Evolutionary conservation across 768 basidiomycete genomes (phyloP), one percentile per base, ranked within the genome.

Genomic region (Suillus spraguei): DNA sequence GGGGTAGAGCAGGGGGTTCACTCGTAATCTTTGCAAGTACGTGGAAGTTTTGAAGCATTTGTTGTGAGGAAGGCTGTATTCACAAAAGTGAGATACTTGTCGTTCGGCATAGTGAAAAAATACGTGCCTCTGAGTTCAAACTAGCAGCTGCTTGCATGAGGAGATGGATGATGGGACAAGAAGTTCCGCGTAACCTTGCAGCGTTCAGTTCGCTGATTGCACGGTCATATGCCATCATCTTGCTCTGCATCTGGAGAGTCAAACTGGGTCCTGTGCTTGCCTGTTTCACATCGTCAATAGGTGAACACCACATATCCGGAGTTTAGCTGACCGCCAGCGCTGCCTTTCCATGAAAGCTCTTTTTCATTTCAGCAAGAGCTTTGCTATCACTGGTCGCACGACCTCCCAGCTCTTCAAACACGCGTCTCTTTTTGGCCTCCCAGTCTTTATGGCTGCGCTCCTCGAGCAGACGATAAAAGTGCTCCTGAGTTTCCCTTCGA

Each of bases 191-290:
- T 20, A 89, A 77, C 49, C 95, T 81, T 1, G 91, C 85, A 44
- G 81, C 76, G 78, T 97, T 95, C 59, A 98, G 79, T 28, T 92
- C 87, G 8, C 84, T 80, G 49, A 98, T 80, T 38, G 92, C 88
- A 55, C 87, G 86, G 79, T 96, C 92, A 74, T 98, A 99, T 14
- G 87, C 89, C 91, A 98, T 94, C 95, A 98, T 95, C 77, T 92
- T 93, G 76, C 84, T 87, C 75, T 96, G 95, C 89, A 91, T 91
- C 71, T 93, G 91, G 46, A 92, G 74, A 16, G 83, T 86, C 24
- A 89, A 76, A 64, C 82, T 86, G 1, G 89, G 87, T 1, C 82
- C 78, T 1, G 80, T 76, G 61, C 79, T 78, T 50, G 82, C 72
- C 78, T 83, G 64, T 13, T 60, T 33, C 47, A 64, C 62, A 59